A percentile compares a stretch with the other conserved stretches of the same genome.
These are phyloP conservation scores for Rhodamnia argentea DNA, from an alignment of 345 rosid species.

Conservation along the genomic window DNA sequence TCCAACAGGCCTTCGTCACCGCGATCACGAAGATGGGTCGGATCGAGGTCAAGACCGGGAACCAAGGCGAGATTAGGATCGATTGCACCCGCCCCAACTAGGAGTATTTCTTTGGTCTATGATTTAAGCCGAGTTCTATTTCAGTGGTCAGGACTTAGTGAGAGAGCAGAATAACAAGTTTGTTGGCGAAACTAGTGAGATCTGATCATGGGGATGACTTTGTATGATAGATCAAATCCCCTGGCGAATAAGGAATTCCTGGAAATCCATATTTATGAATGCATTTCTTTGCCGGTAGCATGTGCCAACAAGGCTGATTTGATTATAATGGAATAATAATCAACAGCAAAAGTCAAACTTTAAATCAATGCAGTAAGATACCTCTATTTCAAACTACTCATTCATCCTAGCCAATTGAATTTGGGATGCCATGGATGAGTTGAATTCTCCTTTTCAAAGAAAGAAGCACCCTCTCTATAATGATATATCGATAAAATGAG, in stretches of 20 bases:
- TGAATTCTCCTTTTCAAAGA: neutral
- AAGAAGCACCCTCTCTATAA: neutral
- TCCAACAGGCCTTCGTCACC: constrained; percentile 44
- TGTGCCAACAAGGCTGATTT: neutral
- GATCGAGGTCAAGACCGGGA: constrained; percentile 57
- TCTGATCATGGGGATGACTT: neutral
- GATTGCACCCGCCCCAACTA: constrained; percentile 53
- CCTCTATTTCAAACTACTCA: neutral
- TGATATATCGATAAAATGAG: neutral
- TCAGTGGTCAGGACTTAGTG: neutral
- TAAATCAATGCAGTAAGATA: neutral
- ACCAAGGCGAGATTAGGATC: constrained; percentile 56
- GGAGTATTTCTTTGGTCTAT: neutral
- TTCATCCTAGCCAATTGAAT: neutral
- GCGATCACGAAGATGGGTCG: constrained; percentile 79
- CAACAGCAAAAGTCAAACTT: neutral
- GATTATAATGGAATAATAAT: neutral
- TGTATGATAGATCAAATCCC: neutral
- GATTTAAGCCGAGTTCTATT: neutral
- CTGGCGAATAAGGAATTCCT: neutral
- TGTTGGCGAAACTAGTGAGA: neutral
- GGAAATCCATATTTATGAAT: neutral
- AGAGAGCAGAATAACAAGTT: neutral
- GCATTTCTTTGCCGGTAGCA: neutral
- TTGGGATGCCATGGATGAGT: neutral